These are phyloP conservation scores for Heritiera littoralis DNA, from an alignment of 345 rosid species.

Conservation along the genomic window DNA sequence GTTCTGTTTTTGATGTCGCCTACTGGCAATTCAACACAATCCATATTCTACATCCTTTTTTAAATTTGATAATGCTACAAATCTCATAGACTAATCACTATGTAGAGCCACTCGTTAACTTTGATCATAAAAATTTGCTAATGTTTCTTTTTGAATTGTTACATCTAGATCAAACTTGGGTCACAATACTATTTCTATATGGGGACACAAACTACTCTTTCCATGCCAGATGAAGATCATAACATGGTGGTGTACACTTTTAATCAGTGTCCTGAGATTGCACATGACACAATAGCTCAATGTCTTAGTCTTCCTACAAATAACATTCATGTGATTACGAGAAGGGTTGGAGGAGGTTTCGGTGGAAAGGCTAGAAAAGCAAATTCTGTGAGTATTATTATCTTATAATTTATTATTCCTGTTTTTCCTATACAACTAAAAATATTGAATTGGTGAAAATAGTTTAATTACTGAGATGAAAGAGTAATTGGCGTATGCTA, in stretches of 20 bases:
- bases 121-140: neutral
- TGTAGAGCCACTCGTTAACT: neutral
- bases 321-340: conserved; percentile 73
- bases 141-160: neutral
- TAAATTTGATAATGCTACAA: neutral
- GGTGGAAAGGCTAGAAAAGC: conserved; percentile 77
- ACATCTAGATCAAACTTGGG: conserved; percentile 60
- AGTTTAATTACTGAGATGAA: neutral
- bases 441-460: neutral
- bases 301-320: conserved; percentile 83
- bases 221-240: conserved; percentile 88
- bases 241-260: conserved; percentile 67
- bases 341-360: conserved; percentile 95
- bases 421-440: neutral
- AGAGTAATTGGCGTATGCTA: neutral
- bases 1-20: neutral
- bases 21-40: neutral
- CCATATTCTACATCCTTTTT: neutral
- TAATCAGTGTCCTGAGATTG: conserved; percentile 57
- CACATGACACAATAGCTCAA: conserved; percentile 51
- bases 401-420: too few relatives aligned
- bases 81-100: neutral
- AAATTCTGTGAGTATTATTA: conserved; percentile 56
- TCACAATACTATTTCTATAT: conserved; percentile 90
- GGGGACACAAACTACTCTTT: conserved; percentile 86